These are phyloP conservation scores for Pseudocercospora pini-densiflorae DNA, from an alignment of 2,329 filamentous ascomycete genomes.

Conservation along the genomic window DNA sequence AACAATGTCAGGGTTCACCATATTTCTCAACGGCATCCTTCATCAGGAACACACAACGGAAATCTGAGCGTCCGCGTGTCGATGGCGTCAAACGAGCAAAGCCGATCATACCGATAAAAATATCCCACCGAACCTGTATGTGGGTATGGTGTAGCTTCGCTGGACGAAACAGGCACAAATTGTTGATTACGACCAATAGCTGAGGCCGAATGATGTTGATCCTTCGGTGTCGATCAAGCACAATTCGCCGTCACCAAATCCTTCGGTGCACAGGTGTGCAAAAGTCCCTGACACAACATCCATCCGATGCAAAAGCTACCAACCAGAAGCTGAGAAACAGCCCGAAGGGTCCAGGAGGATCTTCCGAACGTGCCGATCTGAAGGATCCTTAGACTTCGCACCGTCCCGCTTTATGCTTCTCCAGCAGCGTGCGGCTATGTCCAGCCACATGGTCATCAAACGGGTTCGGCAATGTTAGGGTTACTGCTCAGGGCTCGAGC, in stretches of 20 bases:
- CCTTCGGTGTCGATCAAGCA: constrained; percentile 15
- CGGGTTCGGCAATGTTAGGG: background rate
- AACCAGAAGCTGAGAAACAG: background rate
- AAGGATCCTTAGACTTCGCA: constrained; percentile 1
- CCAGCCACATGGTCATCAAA: constrained; percentile 5
- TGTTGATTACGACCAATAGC: background rate
- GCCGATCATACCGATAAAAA: background rate
- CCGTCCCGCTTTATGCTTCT: constrained; percentile 1
- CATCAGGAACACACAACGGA: background rate
- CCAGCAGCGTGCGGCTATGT: background rate
- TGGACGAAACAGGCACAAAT: background rate
- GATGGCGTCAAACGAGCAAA: constrained; percentile 1
- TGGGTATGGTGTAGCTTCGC: background rate
- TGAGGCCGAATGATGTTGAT: background rate
- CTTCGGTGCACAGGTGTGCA: background rate
- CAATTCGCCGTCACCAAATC: background rate
- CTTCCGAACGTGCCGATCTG: constrained; percentile 6
- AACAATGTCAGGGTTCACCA: background rate
- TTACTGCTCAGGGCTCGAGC: background rate
- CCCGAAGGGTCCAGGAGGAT: constrained; percentile 2
- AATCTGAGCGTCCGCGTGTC: background rate
- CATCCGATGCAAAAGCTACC: background rate
- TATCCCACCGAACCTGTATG: background rate
- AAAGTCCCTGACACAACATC: background rate
- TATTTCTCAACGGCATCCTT: constrained; percentile 3